A percentile compares a stretch with the other conserved stretches of the same genome.
phyloP scores from a whole-genome alignment of 345 rosid species.

The Durio zibethinus region DNA sequence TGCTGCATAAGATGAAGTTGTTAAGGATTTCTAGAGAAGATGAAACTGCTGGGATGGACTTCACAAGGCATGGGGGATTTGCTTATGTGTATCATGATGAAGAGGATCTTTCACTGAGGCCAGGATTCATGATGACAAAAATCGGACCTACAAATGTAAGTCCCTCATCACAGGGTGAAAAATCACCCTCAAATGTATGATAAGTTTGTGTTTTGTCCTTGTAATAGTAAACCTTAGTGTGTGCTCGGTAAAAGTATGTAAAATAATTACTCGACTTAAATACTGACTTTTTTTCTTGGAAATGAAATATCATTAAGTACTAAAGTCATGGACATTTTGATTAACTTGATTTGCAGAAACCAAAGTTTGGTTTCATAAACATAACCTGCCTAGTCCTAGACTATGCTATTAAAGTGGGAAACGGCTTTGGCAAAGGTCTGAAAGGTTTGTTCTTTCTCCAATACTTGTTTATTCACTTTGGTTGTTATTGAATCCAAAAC shows the following conservation, averaged over 20 bases:
- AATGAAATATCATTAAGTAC: neutral
- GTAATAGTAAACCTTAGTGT: neutral
- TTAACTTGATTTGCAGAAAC: neutral
- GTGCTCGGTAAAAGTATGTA: neutral
- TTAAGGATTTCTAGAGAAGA: slow-evolving; percentile 56
- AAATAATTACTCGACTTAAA: neutral
- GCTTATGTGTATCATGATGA: slow-evolving; percentile 73
- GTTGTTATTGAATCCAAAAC: no score
- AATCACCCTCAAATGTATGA: slow-evolving; percentile 8
- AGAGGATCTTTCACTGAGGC: slow-evolving; percentile 25
- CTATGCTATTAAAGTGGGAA: neutral
- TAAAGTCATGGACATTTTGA: neutral
- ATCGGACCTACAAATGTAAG: slow-evolving; percentile 30
- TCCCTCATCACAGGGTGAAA: neutral
- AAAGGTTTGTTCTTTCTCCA: no score
- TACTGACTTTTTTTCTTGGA: neutral
- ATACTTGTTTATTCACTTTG: no score
- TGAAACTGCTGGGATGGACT: slow-evolving; percentile 81
- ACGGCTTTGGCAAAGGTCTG: no score
- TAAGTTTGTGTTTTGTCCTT: neutral
- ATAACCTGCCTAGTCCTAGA: no score
- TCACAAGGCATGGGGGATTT: slow-evolving; percentile 74
- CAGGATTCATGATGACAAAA: slow-evolving; percentile 18
- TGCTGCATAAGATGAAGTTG: slow-evolving; percentile 46
- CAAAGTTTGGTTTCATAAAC: neutral